Conservation (phyloP, 805 yeast species). For the Candida boidinii region DNA sequence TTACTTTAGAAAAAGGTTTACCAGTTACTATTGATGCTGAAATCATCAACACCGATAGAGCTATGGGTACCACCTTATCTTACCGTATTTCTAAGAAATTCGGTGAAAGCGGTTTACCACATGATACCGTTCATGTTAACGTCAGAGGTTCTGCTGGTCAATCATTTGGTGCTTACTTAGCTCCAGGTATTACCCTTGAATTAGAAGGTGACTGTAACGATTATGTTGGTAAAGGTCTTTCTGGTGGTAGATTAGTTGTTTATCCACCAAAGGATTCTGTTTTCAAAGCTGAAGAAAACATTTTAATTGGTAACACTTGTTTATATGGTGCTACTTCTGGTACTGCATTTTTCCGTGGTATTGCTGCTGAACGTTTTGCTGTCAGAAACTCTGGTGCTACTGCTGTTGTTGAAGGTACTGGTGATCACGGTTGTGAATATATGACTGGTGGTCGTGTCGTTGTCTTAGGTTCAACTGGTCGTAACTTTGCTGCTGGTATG, state of each 20-base stretch:
- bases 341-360: slow-evolving; percentile 87
- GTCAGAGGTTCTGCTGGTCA: slow-evolving; percentile 94
- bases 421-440: slow-evolving; percentile 98
- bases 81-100: slow-evolving; percentile 88
- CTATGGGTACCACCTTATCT: slow-evolving; percentile 90
- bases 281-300: slow-evolving; percentile 93
- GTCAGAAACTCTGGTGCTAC: slow-evolving; percentile 98
- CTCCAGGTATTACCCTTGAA: slow-evolving; percentile 92
- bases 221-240: slow-evolving; percentile 94
- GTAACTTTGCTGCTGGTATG: slow-evolving; percentile 96
- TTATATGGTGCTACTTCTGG: slow-evolving; percentile 98
- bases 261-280: slow-evolving; percentile 81
- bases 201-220: slow-evolving; percentile 97
- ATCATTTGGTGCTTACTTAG: slow-evolving; percentile 95
- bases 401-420: slow-evolving; percentile 93
- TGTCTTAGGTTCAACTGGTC: slow-evolving; percentile 83
- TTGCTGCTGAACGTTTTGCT: slow-evolving; percentile 97
- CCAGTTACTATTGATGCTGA: slow-evolving; percentile 92
- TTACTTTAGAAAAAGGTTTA: slow-evolving; percentile 91
- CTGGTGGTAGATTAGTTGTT: slow-evolving; percentile 90
- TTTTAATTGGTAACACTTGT: slow-evolving; percentile 94
- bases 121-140: slow-evolving; percentile 91
- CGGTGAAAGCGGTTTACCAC: slow-evolving; percentile 91
- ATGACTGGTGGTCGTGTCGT: slow-evolving; percentile 99
- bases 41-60: slow-evolving; percentile 92